Evolutionary conservation across 768 basidiomycete species (phyloP).

Genomic region (Mycena metata): DNA sequence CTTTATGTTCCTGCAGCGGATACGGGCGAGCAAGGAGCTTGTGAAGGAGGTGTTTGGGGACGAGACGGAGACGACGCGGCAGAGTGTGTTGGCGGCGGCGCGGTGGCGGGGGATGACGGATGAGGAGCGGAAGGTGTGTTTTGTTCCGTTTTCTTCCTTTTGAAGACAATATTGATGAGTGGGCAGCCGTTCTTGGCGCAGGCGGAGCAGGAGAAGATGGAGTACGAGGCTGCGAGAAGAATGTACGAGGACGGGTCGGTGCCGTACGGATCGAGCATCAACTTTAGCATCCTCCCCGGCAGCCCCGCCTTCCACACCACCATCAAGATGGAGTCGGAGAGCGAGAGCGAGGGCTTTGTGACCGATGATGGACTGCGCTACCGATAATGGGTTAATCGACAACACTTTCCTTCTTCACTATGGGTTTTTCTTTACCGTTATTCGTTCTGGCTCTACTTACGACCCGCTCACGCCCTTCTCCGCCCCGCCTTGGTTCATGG

Average conservation of each 20-base stretch:
- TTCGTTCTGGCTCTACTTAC: constrained; percentile 43
- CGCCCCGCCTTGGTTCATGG: constrained; percentile 34
- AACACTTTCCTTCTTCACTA: constrained; percentile 39
- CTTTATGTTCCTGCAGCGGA: constrained; percentile 94
- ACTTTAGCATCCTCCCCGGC: constrained; percentile 84
- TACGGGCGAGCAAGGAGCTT: constrained; percentile 82
- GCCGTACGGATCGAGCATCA: constrained; percentile 79
- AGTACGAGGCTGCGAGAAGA: constrained; percentile 88
- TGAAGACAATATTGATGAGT: constrained; percentile 27
- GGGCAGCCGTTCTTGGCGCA: constrained; percentile 90
- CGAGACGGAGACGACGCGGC: constrained; percentile 94
- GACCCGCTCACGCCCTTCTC: constrained; percentile 43
- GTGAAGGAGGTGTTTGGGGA: constrained; percentile 88
- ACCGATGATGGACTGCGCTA: constrained; percentile 56
- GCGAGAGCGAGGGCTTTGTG: constrained; percentile 75
- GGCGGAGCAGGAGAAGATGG: constrained; percentile 95
- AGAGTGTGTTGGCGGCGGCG: constrained; percentile 92
- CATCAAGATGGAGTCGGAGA: constrained; percentile 75
- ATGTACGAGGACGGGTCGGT: constrained; percentile 88
- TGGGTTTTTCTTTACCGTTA: neutral
- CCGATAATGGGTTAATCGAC: too few relatives aligned
- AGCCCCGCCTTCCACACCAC: constrained; percentile 73
- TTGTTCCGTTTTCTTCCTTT: constrained; percentile 31
- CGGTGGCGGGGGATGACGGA: constrained; percentile 95
- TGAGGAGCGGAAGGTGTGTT: constrained; percentile 87